Percentiles rank a stretch among this genome's conserved stretches.
Evolutionary conservation across 257 asterid genomes (phyloP).

Genomic region (Verbena officinalis): DNA sequence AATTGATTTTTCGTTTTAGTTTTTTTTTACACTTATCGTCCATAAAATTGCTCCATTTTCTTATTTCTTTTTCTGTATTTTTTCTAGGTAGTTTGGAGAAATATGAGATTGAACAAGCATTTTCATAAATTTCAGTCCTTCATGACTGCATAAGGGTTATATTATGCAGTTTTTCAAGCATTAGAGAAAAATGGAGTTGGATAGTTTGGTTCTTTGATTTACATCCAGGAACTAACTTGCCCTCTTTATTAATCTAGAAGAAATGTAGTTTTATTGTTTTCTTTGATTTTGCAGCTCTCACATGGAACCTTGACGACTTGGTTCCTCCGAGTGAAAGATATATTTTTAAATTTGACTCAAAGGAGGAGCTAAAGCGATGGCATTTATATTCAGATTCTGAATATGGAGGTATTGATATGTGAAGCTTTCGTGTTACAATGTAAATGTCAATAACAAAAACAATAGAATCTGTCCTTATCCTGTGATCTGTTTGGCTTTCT

Average conservation of each 20-base stretch:
- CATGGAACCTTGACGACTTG: slow-evolving; percentile 84
- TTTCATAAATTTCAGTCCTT: not conserved
- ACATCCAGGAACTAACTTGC: not conserved
- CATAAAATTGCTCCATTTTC: not conserved
- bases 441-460: not conserved
- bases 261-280: not conserved
- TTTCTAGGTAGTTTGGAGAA: not conserved
- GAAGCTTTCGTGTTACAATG: not conserved
- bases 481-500: slow-evolving; percentile 12
- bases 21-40: not conserved
- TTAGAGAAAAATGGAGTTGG: not conserved
- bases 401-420: slow-evolving; percentile 65
- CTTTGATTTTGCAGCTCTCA: slow-evolving; percentile 63
- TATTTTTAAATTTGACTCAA: slow-evolving; percentile 66
- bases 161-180: slow-evolving; percentile 1
- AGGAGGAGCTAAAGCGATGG: slow-evolving; percentile 88
- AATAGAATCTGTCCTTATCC: not conserved
- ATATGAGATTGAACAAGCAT: not conserved
- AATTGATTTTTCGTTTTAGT: not conserved
- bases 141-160: not conserved
- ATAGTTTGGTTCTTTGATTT: slow-evolving; percentile 1
- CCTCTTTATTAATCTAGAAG: not conserved
- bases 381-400: slow-evolving; percentile 97
- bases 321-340: slow-evolving; percentile 84
- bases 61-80: not conserved